Conservation (phyloP, 352 stramenopile genomes). For the Lagenidium giganteum region DNA sequence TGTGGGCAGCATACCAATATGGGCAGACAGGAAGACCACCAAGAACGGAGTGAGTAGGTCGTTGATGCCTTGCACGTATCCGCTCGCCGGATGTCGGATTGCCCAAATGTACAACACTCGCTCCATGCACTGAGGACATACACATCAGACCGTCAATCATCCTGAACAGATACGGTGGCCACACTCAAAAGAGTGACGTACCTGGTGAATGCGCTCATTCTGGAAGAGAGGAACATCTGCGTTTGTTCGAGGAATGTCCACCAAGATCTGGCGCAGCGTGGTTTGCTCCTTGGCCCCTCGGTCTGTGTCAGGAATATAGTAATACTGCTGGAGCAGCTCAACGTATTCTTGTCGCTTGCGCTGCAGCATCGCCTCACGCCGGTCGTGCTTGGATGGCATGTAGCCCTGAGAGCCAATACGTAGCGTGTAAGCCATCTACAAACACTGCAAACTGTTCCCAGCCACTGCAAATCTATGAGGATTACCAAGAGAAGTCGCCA, state of each 20-base stretch:
- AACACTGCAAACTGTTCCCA: not conserved
- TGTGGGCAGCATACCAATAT: constrained; percentile 40
- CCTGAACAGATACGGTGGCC: too few relatives aligned
- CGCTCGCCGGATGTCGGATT: constrained; percentile 96
- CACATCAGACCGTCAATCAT: constrained; percentile 2
- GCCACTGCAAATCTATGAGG: not conserved
- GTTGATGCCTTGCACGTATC: constrained; percentile 99
- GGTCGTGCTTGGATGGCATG: constrained; percentile 93
- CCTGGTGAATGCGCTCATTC: constrained; percentile 89
- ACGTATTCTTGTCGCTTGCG: constrained; percentile 96
- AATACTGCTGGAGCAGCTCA: constrained; percentile 94
- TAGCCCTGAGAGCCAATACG: constrained; percentile 75
- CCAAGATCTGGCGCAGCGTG: constrained; percentile 94
- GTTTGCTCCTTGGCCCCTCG: constrained; percentile 94
- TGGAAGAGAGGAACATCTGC: constrained; percentile 97
- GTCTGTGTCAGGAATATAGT: constrained; percentile 95
- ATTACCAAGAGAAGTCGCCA: constrained; percentile 96
- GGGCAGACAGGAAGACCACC: constrained; percentile 93
- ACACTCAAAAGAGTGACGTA: constrained; percentile 15
- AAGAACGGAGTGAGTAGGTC: constrained; percentile 98
- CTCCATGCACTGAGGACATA: constrained; percentile 82
- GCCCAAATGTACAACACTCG: constrained; percentile 99
- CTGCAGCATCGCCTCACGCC: constrained; percentile 86
- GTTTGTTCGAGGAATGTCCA: constrained; percentile 98
- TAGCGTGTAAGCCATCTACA: not conserved